Evolutionary conservation across 2,329 filamentous ascomycete genomes (phyloP), one percentile per base, ranked within the genome.

Genomic region (Pyrenophora graminea): DNA sequence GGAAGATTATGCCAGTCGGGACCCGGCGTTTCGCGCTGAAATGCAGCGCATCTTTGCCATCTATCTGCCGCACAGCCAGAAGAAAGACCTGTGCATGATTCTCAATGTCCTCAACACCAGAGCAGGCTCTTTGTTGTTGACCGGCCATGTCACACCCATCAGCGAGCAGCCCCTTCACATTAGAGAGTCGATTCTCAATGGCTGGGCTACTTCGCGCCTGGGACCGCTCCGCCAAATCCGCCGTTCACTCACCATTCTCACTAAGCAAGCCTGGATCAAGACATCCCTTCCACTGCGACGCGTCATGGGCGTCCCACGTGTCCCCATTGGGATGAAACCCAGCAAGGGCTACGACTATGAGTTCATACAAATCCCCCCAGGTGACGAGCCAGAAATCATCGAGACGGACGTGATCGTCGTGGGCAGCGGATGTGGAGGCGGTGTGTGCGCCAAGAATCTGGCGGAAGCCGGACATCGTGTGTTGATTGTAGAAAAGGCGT

Each of bases 391-490:
- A 0, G 84, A 86, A 56, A 79, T 80, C 3, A 76, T 95, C 33
- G 84, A 91, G 46, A 87, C 89, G 0, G 93, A 97, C 70, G 85
- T 96, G 1, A 84, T 96, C 34, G 85, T 97, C 51, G 81, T 97
- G 17, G 92, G 92, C 2, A 94, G 89, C 32, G 92, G 92, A 23
- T 95, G 90, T 62, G 92, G 92, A 56, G 91, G 89, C 34, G 90
- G 82, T 8, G 91, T 96, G 0, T 84, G 82, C 31, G 91, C 92
- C 19, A 92, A 92, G 72, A 87, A 89, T 43, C 76, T 96, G 1
- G 84, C 91, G 8, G 86, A 91, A 71, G 88, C 87, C 1, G 90
- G 89, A 3, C 80, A 89, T 57, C 79, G 79, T 17, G 90, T 96
- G 23, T 71, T 96, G 3, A 89, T 97, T 1, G 86, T 91, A 3